These are phyloP conservation scores for Hyphopichia fennica DNA, from an alignment of 1,139 yeast species.

Conservation along the genomic window DNA sequence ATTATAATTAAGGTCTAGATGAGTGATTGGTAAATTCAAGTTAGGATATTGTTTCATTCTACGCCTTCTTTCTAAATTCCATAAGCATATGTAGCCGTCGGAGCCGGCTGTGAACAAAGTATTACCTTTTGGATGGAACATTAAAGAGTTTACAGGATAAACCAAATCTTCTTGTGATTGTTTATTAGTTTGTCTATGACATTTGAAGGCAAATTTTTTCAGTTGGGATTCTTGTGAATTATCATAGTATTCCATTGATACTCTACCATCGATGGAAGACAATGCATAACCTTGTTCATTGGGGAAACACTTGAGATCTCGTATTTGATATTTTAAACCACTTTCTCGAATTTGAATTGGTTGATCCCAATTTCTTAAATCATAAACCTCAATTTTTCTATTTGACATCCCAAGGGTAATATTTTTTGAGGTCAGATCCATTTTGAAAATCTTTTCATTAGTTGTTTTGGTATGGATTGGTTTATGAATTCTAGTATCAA, in stretches of 20 bases:
- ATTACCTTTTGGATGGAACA: slow-evolving; percentile 47
- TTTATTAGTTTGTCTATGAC: slow-evolving; percentile 59
- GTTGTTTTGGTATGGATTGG: slow-evolving; percentile 8
- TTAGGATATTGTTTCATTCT: slow-evolving; percentile 59
- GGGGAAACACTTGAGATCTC: slow-evolving; percentile 60
- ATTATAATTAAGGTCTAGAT: slow-evolving; percentile 40
- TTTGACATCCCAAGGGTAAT: slow-evolving; percentile 60
- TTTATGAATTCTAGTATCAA: slow-evolving; percentile 27
- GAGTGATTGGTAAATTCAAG: slow-evolving; percentile 29
- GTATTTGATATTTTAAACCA: slow-evolving; percentile 72
- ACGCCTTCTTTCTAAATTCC: slow-evolving; percentile 71
- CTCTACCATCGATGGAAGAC: slow-evolving; percentile 86
- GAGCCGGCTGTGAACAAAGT: slow-evolving; percentile 77
- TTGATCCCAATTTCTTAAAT: slow-evolving; percentile 40
- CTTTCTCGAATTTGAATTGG: slow-evolving; percentile 62
- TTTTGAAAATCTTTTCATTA: slow-evolving; percentile 58
- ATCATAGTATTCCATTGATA: slow-evolving; percentile 74
- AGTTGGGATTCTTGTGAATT: slow-evolving; percentile 45
- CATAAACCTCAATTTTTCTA: slow-evolving; percentile 59
- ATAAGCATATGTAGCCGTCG: slow-evolving; percentile 71
- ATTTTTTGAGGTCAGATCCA: slow-evolving; percentile 54
- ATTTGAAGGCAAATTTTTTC: slow-evolving; percentile 75
- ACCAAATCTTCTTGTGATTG: slow-evolving; percentile 57
- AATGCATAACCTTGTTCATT: slow-evolving; percentile 64
- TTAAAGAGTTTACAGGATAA: slow-evolving; percentile 72